Conservation (phyloP, 495 filamentous ascomycete species). For the Venustampulla echinocandica region DNA sequence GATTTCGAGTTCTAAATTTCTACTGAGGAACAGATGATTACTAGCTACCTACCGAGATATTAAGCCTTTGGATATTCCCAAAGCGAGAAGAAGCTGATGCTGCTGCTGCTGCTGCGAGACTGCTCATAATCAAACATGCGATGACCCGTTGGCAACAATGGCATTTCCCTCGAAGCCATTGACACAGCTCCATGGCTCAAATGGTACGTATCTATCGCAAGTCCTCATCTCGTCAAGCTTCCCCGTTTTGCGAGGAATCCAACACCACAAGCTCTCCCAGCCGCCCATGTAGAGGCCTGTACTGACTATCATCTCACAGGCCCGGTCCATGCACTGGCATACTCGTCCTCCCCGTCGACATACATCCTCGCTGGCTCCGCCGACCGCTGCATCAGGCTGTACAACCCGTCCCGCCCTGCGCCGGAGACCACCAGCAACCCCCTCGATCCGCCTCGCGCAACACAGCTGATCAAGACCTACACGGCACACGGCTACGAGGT, state of each 20-base stretch:
- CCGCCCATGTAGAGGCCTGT: too few relatives aligned
- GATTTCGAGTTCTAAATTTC: too few relatives aligned
- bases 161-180: constrained; percentile 21
- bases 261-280: too few relatives aligned
- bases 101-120: too few relatives aligned
- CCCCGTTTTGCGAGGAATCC: too few relatives aligned
- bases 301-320: too few relatives aligned
- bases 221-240: too few relatives aligned
- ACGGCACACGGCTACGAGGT: constrained; percentile 85
- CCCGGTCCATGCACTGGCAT: constrained; percentile 64
- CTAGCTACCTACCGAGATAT: too few relatives aligned
- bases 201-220: constrained; percentile 19
- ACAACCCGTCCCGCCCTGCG: constrained; percentile 51
- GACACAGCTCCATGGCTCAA: constrained; percentile 23
- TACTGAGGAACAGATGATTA: too few relatives aligned
- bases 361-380: constrained; percentile 82
- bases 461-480: constrained; percentile 70
- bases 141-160: constrained; percentile 5
- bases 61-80: too few relatives aligned
- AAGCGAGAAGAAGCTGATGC: too few relatives aligned
- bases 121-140: too few relatives aligned
- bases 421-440: constrained; percentile 34
- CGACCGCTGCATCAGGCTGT: constrained; percentile 78
- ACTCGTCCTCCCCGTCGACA: constrained; percentile 56
- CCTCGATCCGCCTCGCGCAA: constrained; percentile 29